Base-by-base conservation (phyloP, 495 filamentous ascomycete genomes). In the Rostrohypoxylon terebratum region DNA sequence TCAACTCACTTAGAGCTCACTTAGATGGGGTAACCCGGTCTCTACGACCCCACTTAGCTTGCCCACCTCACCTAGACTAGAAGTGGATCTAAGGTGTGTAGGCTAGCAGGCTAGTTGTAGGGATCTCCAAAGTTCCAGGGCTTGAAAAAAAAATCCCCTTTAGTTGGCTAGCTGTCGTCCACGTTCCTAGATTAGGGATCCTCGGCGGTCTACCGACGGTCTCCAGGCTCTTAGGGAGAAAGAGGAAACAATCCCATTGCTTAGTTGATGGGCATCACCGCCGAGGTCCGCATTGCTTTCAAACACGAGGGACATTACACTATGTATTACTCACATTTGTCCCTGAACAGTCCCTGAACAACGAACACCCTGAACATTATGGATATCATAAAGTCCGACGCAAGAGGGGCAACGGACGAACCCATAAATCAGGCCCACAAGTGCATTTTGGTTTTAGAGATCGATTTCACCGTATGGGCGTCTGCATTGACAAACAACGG, bases 231-330 rank as follows among this genome's bases (percentile, higher is more conserved):
- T 20, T 21, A 33, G 54, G 28, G 6, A 28, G 2, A 28, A 28
- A 28, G 28, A 28, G 63, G 68, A 71, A 71, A 48, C 14, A 16
- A 67, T 59, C 69, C 63, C 58, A 66, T 72, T 67, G 69, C 58
- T 59, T 53, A 31, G 31, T 48, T 45, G 7, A 71, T 71, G 51
- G 68, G 62, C 63, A 63, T 71, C 68, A 71, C 57, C 63, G 57
- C 63, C 42, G 9, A 33, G 57, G n/a, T 6, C 51, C 14, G 58
- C 58, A 31, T 38, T 18, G 38, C 14, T 48, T 47, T 58, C 11
- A 14, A 31, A 65, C 23, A 67, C 48, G 63, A 72, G 57, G 45
- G 45, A 58, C n/a, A 67, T 25, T 16, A 64, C n/a, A 67, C 36
- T 16, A 64, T 34, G n/a, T 59, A 44, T 38, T 59, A 50, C 42